Conservation (phyloP, 129 eudicot species). For the Mikania micrantha region DNA sequence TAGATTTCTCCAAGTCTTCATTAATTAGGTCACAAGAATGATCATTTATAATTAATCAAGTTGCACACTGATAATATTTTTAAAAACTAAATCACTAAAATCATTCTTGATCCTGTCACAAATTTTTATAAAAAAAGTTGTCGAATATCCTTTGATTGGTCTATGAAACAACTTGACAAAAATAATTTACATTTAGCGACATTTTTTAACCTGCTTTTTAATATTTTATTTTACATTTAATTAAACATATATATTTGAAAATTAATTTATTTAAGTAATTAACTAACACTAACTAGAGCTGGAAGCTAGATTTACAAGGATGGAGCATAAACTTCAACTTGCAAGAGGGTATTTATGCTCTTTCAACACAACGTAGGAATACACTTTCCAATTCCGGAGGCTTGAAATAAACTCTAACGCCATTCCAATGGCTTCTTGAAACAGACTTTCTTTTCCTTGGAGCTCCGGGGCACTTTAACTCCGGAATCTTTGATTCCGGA, state of each 20-base stretch:
- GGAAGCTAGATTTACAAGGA: background rate
- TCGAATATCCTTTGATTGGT: background rate
- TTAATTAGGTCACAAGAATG: too few relatives aligned
- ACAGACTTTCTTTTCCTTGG: constrained; percentile 56
- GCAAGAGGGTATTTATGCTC: constrained; percentile 9
- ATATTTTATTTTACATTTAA: too few relatives aligned
- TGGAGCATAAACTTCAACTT: background rate
- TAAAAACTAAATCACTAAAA: too few relatives aligned
- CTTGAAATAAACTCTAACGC: constrained; percentile 51
- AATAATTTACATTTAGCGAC: background rate
- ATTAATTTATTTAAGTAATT: background rate
- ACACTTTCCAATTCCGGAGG: constrained; percentile 73
- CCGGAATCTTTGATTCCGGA: constrained; percentile 52
- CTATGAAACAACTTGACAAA: background rate
- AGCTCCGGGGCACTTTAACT: constrained; percentile 58
- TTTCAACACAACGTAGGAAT: constrained; percentile 38
- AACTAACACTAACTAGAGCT: constrained; percentile 6
- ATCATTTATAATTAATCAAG: too few relatives aligned
- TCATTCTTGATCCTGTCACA: too few relatives aligned
- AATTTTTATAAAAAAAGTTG: too few relatives aligned
- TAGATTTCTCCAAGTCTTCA: too few relatives aligned
- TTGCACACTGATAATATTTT: too few relatives aligned
- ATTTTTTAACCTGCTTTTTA: background rate
- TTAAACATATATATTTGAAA: constrained; percentile 2
- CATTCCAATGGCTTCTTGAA: constrained; percentile 26